Base-by-base conservation (phyloP, 2,329 filamentous ascomycete species). In the Neonectria magnoliae region DNA sequence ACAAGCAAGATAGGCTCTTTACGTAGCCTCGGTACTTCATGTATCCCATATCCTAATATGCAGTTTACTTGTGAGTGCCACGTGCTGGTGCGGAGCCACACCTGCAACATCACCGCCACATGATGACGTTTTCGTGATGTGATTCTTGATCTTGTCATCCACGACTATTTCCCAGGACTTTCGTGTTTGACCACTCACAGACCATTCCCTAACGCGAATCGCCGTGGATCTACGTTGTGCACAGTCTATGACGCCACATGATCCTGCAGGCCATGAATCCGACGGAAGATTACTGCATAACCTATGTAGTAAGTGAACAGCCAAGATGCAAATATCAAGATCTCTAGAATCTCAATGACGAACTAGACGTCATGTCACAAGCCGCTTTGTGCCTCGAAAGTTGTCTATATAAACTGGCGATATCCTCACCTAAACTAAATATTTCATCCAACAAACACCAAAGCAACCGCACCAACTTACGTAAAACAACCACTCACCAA, bases 401-500 rank as follows among this genome's bases (percentile, higher is more conserved):
- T n/a, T 6, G 36, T 38, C 36, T 38, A 38, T 38, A 38, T 38
- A 38, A 38, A 16, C 36, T 38, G 5, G 14, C 16, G 16, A n/a
- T 13, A 8, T n/a, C 13, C 36, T 13, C 36, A 6, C 36, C 5
- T 7, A 16, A 38, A 38, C 7, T 8, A 38, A n/a, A 1, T 5
- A 6, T n/a, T n/a, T n/a, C 36, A 16, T 16, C 14, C 13, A 38
- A 16, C 38, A 42, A 42, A 4, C 7, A 18, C 7, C 0, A 8
- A 42, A 10, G 9, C 38, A 42, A 42, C n/a, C 10, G 4, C n/a
- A 42, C 5, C 38, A 42, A 42, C 38, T 13, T 20, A 38, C 47
- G n/a, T n/a, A 50, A 44, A 41, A 51, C 36, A 25, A 9, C 8
- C 58, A 65, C 66, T 29, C 58, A 68, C 67, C 64, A 65, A 38